Evolutionary conservation across 1,284 basidiomycete species (phyloP).

Genomic region (Cryptococcus jaspeensis): DNA sequence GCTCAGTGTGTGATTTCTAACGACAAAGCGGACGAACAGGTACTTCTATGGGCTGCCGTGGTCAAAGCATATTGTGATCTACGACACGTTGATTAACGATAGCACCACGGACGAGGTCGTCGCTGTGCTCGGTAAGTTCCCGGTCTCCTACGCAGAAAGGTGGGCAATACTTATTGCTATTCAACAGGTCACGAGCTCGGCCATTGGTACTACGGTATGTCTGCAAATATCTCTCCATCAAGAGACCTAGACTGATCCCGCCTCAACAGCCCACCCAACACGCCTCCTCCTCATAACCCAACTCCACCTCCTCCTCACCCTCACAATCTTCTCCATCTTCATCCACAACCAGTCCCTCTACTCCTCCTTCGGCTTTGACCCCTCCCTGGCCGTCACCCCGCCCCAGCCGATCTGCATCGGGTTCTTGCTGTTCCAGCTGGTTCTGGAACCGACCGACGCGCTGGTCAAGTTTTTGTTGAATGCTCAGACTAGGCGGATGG

Average conservation of each 20-base stretch:
- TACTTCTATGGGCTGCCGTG: constrained; percentile 93
- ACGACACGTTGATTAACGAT: constrained; percentile 92
- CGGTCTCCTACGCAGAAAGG: constrained; percentile 26
- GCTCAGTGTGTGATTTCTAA: background rate
- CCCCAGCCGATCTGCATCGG: constrained; percentile 80
- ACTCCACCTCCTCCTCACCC: constrained; percentile 78
- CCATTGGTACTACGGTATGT: constrained; percentile 74
- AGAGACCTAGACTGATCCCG: background rate
- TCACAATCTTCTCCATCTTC: constrained; percentile 88
- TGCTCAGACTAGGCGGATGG: constrained; percentile 74
- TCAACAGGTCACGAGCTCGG: constrained; percentile 80
- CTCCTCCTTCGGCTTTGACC: constrained; percentile 77
- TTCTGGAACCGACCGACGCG: constrained; percentile 78
- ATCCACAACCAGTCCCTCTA: constrained; percentile 76
- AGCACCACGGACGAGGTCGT: constrained; percentile 84
- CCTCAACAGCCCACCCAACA: constrained; percentile 67
- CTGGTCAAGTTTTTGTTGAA: constrained; percentile 75
- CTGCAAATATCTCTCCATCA: background rate
- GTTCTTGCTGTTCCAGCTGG: constrained; percentile 83
- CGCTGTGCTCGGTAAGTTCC: constrained; percentile 60
- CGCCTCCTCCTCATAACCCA: constrained; percentile 85
- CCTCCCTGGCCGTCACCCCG: constrained; percentile 58
- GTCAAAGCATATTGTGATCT: constrained; percentile 97
- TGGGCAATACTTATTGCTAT: constrained; percentile 4
- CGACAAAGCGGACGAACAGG: constrained; percentile 12